Base-by-base conservation (phyloP, 495 filamentous ascomycete genomes). In the Aspergillus ellipticus region DNA sequence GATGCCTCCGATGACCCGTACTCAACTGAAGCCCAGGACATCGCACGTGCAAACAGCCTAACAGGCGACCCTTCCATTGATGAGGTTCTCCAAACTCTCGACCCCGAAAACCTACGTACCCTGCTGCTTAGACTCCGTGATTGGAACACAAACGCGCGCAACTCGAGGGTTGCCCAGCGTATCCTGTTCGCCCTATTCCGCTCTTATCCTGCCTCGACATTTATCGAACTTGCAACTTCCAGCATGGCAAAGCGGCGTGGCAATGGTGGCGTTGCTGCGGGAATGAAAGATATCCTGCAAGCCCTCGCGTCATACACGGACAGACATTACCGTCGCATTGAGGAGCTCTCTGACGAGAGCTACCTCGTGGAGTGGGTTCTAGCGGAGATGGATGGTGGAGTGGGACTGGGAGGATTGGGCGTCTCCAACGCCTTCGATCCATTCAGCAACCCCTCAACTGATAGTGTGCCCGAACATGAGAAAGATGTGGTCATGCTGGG, bases 101-200 rank as follows among this genome's bases (percentile, higher is more conserved):
- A 83, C 11, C 85, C 95, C 55, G 85, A 89, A 53, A 92, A 97
- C 62, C 79, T 99, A 13, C 89, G 86, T 61, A 75, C 78, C 7
- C 80, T 99, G 15, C 79, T 99, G 8, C 74, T 89, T 17, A 76
- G 94, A 33, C 66, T 97, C 43, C 77, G 95, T 24, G 93, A 97
- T 72, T 97, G 94, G 94, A 97, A 97, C 66, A 95, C 94, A 16
- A 97, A 96, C 57, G 92, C 89, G 0, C 79, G 89, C 54, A 94
- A 89, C n/a, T 85, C 91, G 8, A 79, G 81, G 2, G 84, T 97
- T 24, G 86, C 94, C 6, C 94, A 99, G 73, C 81, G 87, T 43
- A 84, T 97, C n/a, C 72, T 99, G 42, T 85, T 81, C 70, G 82
- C 86, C 15, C 64, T 99, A 11, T 85, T 96, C 54, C 82, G 84